Percentiles rank a stretch among this genome's conserved stretches.
phyloP scores from a whole-genome alignment of 2,329 filamentous ascomycete species.

The Aspergillus versicolor region DNA sequence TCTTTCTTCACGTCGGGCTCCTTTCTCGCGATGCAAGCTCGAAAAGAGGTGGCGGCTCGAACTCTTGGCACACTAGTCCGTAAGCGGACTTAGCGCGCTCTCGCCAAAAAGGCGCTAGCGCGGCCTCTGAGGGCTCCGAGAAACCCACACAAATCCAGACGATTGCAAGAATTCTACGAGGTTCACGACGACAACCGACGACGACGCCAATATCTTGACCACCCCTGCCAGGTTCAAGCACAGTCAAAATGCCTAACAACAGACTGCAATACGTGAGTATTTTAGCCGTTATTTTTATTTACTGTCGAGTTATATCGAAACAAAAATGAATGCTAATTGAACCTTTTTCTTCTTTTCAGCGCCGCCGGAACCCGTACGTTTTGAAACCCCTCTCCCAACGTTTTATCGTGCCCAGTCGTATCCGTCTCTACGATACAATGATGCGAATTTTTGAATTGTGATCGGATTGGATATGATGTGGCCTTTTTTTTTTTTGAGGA shows the following conservation, averaged over 20 bases:
- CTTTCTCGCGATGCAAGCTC: constrained; percentile 25
- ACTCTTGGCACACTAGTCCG: constrained; percentile 22
- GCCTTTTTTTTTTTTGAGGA: background rate
- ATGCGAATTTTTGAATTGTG: background rate
- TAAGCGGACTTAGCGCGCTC: constrained; percentile 27
- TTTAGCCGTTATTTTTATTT: too few relatives aligned
- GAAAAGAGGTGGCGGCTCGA: constrained; percentile 41
- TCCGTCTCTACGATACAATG: constrained; percentile 21
- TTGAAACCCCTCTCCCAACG: constrained; percentile 20
- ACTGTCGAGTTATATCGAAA: background rate
- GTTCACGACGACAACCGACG: constrained; percentile 45
- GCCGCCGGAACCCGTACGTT: constrained; percentile 78
- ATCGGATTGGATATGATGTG: background rate
- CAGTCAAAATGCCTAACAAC: constrained; percentile 53
- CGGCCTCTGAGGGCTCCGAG: constrained; percentile 40
- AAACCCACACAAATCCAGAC: constrained; percentile 48
- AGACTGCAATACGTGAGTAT: constrained; percentile 52
- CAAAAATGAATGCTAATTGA: constrained; percentile 25
- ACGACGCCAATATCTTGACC: constrained; percentile 43
- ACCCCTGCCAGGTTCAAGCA: constrained; percentile 43
- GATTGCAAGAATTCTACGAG: constrained; percentile 41
- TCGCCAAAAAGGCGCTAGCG: constrained; percentile 41
- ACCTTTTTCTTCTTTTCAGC: constrained; percentile 45
- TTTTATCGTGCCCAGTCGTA: constrained; percentile 13
- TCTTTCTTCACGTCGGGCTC: constrained; percentile 17